Percentiles rank a stretch among this genome's conserved stretches.
Evolutionary conservation across 176 grass and related monocot species (phyloP).

Genomic region (Melocanna baccifera): DNA sequence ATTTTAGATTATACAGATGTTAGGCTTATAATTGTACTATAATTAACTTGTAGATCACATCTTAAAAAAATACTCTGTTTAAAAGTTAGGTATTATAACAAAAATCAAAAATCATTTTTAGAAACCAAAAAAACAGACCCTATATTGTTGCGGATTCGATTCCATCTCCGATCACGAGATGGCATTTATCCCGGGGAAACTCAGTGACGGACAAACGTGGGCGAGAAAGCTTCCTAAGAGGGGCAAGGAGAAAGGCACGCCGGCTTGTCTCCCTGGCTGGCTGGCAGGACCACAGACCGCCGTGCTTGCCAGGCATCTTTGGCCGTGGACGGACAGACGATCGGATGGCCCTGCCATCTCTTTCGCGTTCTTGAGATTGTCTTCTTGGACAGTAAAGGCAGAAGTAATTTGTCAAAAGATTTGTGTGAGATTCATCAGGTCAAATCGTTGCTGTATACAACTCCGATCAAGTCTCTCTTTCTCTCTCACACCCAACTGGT

Average conservation of each 20-base stretch:
- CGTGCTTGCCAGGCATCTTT: neutral
- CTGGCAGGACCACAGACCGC: neutral
- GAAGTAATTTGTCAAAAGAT: neutral
- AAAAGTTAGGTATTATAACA: no score
- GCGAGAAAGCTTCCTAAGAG: conserved; percentile 31
- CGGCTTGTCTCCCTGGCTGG: conserved; percentile 11
- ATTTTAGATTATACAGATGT: no score
- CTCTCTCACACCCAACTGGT: no score
- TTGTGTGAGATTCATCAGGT: neutral
- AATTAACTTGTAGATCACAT: no score
- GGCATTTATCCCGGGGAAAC: neutral
- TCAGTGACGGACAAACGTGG: neutral
- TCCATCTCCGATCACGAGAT: neutral
- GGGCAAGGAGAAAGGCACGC: conserved; percentile 10
- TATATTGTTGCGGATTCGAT: neutral
- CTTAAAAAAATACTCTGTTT: no score
- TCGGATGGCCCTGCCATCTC: neutral
- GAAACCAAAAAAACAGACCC: no score
- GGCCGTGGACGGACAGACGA: no score
- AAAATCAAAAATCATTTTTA: no score
- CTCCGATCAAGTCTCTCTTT: no score
- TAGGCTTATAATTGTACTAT: no score
- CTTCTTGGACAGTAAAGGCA: no score
- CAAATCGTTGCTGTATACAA: neutral
- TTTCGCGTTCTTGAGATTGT: no score